Evolutionary conservation across 31 red algal species (phyloP), one percentile per base, ranked within the genome.

Genomic region (Porphyra umbilicalis): DNA sequence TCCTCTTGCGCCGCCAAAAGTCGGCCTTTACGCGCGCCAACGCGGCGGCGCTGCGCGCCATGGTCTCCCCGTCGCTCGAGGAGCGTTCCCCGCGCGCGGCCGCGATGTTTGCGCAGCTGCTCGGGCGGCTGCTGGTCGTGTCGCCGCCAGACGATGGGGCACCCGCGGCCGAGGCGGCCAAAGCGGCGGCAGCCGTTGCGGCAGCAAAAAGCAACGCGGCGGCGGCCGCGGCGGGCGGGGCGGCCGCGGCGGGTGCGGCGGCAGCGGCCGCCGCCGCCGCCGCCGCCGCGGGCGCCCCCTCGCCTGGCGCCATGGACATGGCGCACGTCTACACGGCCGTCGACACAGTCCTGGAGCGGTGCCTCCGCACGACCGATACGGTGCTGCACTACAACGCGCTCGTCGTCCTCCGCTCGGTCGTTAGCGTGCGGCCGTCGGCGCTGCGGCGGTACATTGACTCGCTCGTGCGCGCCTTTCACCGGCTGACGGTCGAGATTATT

Each of bases 41-140:
- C 76, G 80, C 67, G 33, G 78, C 18, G 9, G 87, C 89, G 32
- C 78, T 96, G 36, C 44, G 80, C 9, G 86, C 86, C 5, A 77
- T 96, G 32, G 81, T 90, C 38, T 42, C 78, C 34, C 90, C 94
- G 25, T 80, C 94, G 57, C 15, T 96, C n/a, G 81, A 82, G 25
- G 87, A 90, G 33, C 75, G 77, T 35, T 67, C 74, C 33, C 20
- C 85, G 35, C 87, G 40, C 1, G 83, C 42, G 33, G 86, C 88
- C 9, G 82, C 71, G 13, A 85, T 88, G 71, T 92, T 89, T 88
- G 82, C 83, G 33, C 75, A 87, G 37, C 83, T 96, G 31, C 79
- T 96, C n/a, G 85, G 14, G 34, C 79, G 84, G 85, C 36, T 93
- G 44, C 44, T 93, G 4, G 78, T 32, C 7, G 34, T 80, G 16